Conservation (phyloP, 495 filamentous ascomycete genomes). For the Letharia columbiana region DNA sequence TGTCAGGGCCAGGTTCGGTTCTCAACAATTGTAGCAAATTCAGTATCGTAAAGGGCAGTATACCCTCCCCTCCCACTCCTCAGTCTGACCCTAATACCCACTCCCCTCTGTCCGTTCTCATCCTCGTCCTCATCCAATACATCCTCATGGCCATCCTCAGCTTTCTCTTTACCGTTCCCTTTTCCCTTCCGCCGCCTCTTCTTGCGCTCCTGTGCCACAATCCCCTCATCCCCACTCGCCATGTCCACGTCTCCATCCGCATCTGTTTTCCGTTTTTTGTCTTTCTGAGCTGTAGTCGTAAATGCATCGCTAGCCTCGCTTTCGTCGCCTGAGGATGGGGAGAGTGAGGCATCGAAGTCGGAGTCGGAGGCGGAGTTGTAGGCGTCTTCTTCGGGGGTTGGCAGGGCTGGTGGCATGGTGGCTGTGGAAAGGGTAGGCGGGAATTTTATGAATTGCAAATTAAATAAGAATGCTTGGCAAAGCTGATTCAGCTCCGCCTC, state of each 20-base stretch:
- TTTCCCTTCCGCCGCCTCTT: slow-evolving; percentile 47
- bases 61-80: slow-evolving; percentile 56
- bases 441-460: not conserved
- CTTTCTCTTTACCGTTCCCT: slow-evolving; percentile 37
- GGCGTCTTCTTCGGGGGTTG: slow-evolving; percentile 20
- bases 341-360: slow-evolving; percentile 25
- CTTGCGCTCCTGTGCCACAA: slow-evolving; percentile 53
- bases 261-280: slow-evolving; percentile 33
- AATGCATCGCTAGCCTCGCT: slow-evolving; percentile 12
- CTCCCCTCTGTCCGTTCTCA: slow-evolving; percentile 50
- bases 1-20: not conserved
- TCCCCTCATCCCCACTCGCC: slow-evolving; percentile 72
- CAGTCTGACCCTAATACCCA: slow-evolving; percentile 78
- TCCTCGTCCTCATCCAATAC: slow-evolving; percentile 47
- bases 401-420: slow-evolving; percentile 18
- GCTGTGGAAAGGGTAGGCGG: too few relatives aligned
- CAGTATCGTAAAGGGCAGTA: slow-evolving; percentile 27
- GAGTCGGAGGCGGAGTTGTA: slow-evolving; percentile 24
- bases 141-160: slow-evolving; percentile 38
- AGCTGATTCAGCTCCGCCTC: too few relatives aligned
- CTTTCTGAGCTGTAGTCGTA: not conserved
- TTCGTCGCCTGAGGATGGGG: slow-evolving; percentile 23
- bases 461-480: too few relatives aligned
- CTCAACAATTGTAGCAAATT: not conserved
- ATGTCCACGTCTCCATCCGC: slow-evolving; percentile 26